Base-by-base conservation (phyloP, 176 grass and related monocot species). In the Alloteropsis semialata region DNA sequence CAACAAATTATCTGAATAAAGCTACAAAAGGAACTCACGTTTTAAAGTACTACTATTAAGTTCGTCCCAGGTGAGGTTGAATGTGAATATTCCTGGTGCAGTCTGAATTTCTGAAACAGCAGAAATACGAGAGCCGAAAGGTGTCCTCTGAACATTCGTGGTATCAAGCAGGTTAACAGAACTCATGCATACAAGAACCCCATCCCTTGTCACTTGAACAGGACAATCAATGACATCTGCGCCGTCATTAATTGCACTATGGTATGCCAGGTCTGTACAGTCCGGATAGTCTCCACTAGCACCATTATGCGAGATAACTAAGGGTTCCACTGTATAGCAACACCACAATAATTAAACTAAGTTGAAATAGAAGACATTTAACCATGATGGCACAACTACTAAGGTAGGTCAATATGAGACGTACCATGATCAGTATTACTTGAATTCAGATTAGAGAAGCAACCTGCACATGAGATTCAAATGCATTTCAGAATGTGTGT, bases 201-300 rank as follows among this genome's bases (percentile, higher is more conserved):
- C 54, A 74, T 98, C 91, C 37, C 22, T 53, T 27, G 92, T 98
- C 27, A 98, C 73, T 91, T 95, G 89, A 89, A 98, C 75, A 42
- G 75, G 61, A 76, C 96, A 98, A 75, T 98, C 96, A 66, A 98
- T 98, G 30, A 95, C 17, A 89, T 98, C 91, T 33, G 96, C 96
- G 33, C 92, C 92, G 51, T 90, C 94, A 28, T 62, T 33, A 55
- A 90, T 76, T 22, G 94, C 94, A 79, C 84, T 82, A 15, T 34
- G 33, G 34, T 97, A 97, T 57, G 87, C 94, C 39, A 94, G 42
- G 70, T 97, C 85, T 8, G 94, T 97, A 82, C 94, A 97, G 30
- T 91, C 92, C 10, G 94, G 85, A 44, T 81, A 97, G 73, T 92
- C 90, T 68, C 94, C 94, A 50, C 94, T 97, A 74, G 77, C 92